phyloP scores from a whole-genome alignment of 2,329 filamentous ascomycete species.

The Akanthomyces lecanii region DNA sequence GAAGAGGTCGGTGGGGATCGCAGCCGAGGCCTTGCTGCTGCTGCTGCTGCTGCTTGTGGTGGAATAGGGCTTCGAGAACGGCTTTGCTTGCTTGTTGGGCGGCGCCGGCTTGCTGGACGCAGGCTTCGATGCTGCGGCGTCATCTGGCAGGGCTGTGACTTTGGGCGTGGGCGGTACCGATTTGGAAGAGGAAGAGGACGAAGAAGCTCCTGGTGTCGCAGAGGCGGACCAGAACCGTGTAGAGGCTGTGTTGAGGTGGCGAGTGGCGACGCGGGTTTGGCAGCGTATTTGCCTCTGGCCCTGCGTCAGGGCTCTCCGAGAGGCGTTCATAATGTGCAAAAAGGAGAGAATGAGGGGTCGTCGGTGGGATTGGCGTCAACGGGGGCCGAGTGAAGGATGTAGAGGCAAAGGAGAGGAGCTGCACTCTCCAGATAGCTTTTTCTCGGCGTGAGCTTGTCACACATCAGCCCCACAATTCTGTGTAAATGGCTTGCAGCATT shows the following conservation, averaged over 20 bases:
- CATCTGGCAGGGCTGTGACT: background rate
- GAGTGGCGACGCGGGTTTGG: conserved; percentile 2
- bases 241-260: background rate
- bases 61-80: conserved; percentile 4
- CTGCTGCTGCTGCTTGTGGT: background rate
- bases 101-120: background rate
- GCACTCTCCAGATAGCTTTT: background rate
- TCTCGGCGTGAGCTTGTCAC: background rate
- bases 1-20: conserved; percentile 11
- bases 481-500: background rate
- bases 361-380: background rate
- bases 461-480: background rate
- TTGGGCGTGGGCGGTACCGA: background rate
- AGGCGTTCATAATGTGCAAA: conserved; percentile 8
- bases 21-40: background rate
- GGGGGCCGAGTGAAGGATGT: background rate
- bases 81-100: conserved; percentile 1
- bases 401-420: background rate
- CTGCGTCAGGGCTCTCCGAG: conserved; percentile 1
- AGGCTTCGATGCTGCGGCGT: background rate
- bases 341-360: background rate
- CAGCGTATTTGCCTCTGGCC: conserved; percentile 1
- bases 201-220: background rate
- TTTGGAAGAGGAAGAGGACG: background rate
- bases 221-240: background rate